These are phyloP conservation scores for Lagenidium giganteum DNA, from an alignment of 352 stramenopile genomes.

Conservation along the genomic window DNA sequence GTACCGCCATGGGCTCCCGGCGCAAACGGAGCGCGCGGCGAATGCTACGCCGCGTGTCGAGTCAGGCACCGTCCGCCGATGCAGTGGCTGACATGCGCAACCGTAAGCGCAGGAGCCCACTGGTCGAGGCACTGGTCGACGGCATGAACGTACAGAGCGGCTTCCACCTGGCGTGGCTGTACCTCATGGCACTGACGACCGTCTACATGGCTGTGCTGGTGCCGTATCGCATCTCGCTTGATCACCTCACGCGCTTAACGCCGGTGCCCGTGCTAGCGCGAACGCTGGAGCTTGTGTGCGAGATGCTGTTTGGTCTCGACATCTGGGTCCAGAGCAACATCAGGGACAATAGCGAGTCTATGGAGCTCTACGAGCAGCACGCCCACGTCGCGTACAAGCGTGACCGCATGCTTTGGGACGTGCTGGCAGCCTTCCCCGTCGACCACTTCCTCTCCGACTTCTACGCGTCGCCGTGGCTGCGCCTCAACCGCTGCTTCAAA, in stretches of 20 bases:
- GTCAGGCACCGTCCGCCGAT: no score
- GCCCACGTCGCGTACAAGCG: conserved; percentile 31
- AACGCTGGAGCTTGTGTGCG: conserved; percentile 32
- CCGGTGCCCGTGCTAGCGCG: conserved; percentile 20
- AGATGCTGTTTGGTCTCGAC: conserved; percentile 33
- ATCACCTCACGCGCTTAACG: conserved; percentile 27
- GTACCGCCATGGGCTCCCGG: no score
- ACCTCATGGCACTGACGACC: conserved; percentile 25
- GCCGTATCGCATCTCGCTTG: conserved; percentile 48
- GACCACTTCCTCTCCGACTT: conserved; percentile 26
- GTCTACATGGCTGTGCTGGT: conserved; percentile 38
- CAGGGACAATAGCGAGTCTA: conserved; percentile 29
- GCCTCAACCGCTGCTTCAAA: conserved; percentile 44
- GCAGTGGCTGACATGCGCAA: no score
- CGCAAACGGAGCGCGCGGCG: no score
- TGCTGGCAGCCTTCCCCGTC: conserved; percentile 34
- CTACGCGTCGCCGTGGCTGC: conserved; percentile 40
- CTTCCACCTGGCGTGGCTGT: conserved; percentile 40
- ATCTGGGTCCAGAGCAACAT: conserved; percentile 54
- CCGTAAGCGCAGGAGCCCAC: no score
- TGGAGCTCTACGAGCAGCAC: conserved; percentile 52
- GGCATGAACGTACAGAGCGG: conserved; percentile 33
- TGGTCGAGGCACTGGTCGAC: background rate
- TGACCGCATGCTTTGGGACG: conserved; percentile 37
- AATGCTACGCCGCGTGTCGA: no score